Conservation (phyloP, 305 asterid species). For the Fraxinus paxiana region DNA sequence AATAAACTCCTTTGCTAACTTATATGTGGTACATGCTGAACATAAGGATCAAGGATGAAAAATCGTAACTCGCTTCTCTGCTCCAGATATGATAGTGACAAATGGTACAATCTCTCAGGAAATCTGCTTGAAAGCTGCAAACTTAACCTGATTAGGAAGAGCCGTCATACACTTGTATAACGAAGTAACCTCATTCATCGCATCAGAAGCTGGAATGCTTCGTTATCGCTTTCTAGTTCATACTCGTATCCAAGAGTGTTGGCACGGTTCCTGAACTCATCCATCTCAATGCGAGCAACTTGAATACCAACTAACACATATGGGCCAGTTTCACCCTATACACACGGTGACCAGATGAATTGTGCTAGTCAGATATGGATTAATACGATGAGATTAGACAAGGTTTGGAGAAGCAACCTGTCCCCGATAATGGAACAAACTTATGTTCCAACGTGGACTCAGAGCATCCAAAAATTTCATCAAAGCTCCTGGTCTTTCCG, state of each 20-base stretch:
- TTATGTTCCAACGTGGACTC: slow-evolving; percentile 94
- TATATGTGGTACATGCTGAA: not conserved
- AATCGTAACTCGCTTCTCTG: not conserved
- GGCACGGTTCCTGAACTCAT: slow-evolving; percentile 60
- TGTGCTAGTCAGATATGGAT: not conserved
- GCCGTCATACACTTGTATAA: not conserved
- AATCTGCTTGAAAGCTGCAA: not conserved
- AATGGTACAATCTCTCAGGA: not conserved
- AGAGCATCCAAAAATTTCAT: slow-evolving; percentile 77
- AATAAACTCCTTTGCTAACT: not conserved
- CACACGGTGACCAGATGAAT: slow-evolving; percentile 8
- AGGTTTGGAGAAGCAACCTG: slow-evolving; percentile 46
- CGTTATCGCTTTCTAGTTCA: slow-evolving; percentile 60
- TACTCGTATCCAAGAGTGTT: slow-evolving; percentile 68
- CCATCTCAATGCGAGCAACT: slow-evolving; percentile 55
- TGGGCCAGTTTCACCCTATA: slow-evolving; percentile 83
- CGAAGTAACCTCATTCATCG: slow-evolving; percentile 33
- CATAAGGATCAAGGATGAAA: not conserved
- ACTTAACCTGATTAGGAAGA: not conserved
- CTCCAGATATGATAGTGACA: not conserved
- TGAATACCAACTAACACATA: slow-evolving; percentile 89
- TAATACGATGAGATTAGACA: not conserved
- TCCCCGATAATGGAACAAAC: slow-evolving; percentile 84
- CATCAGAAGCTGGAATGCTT: slow-evolving; percentile 75
- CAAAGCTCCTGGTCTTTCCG: slow-evolving; percentile 87